phyloP scores from a whole-genome alignment of 805 yeast species.

The Metschnikowia drakensbergensis region DNA sequence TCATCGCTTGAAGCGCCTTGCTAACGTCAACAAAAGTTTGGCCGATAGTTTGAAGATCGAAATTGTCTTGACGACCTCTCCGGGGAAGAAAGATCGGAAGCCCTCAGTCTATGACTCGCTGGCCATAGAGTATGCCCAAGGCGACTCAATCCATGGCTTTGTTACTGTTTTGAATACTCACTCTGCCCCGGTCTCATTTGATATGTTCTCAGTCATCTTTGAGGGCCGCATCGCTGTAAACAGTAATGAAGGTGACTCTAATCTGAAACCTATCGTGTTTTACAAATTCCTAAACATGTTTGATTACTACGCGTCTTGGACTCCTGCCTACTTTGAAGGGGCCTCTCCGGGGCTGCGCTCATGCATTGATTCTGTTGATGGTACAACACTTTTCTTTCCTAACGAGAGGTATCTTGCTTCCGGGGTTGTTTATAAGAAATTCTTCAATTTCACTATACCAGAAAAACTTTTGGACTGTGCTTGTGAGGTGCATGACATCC shows the following conservation, averaged over 20 bases:
- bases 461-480: slow-evolving; percentile 29
- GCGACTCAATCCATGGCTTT: slow-evolving; percentile 26
- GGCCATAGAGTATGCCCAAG: slow-evolving; percentile 23
- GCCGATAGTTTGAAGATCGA: slow-evolving; percentile 21
- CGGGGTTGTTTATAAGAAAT: slow-evolving; percentile 28
- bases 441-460: slow-evolving; percentile 39
- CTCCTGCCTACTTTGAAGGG: slow-evolving; percentile 21
- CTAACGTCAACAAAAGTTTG: slow-evolving; percentile 12
- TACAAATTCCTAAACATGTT: slow-evolving; percentile 31
- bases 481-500: slow-evolving; percentile 24
- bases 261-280: slow-evolving; percentile 22
- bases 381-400: slow-evolving; percentile 25
- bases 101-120: slow-evolving; percentile 23
- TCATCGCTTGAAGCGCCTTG: slow-evolving; percentile 23
- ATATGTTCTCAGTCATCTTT: slow-evolving; percentile 27
- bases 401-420: slow-evolving; percentile 24
- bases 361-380: slow-evolving; percentile 31
- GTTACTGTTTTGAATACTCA: slow-evolving; percentile 21
- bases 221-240: slow-evolving; percentile 27
- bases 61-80: slow-evolving; percentile 18
- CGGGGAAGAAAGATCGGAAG: slow-evolving; percentile 16
- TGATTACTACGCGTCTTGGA: slow-evolving; percentile 30
- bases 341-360: slow-evolving; percentile 4
- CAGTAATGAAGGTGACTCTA: slow-evolving; percentile 15
- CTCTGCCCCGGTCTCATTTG: slow-evolving; percentile 21